A percentile compares a stretch with the other conserved stretches of the same genome.
Conservation (phyloP, 768 basidiomycete species). For the Pleurotus sapidus region DNA sequence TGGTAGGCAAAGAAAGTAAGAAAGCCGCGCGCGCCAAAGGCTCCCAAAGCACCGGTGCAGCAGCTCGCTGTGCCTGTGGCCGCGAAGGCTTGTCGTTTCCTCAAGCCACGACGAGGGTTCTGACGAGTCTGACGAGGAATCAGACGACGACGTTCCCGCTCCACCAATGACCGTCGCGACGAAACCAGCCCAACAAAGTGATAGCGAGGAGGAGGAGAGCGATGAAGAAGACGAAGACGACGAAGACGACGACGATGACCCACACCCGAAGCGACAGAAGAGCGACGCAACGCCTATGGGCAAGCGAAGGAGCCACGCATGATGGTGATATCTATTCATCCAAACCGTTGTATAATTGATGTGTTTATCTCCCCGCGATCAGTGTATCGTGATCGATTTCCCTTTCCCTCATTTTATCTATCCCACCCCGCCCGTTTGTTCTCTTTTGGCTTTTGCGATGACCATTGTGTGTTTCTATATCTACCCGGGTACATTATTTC, state of each 20-base stretch:
- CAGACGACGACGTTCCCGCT: background rate
- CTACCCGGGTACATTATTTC: slow-evolving; percentile 4
- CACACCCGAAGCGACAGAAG: background rate
- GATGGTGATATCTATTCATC: background rate
- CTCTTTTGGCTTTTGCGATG: background rate
- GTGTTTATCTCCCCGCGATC: slow-evolving; percentile 5
- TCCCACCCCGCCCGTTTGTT: background rate
- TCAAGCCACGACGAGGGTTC: slow-evolving; percentile 25
- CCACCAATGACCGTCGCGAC: background rate
- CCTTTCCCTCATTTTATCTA: background rate
- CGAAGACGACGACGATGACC: slow-evolving; percentile 9
- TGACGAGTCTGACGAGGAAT: background rate
- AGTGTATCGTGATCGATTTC: background rate
- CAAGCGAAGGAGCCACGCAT: background rate
- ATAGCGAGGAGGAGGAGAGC: slow-evolving; percentile 7
- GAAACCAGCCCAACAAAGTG: slow-evolving; percentile 3
- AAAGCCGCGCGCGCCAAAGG: slow-evolving; percentile 4
- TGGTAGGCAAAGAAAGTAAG: slow-evolving; percentile 2
- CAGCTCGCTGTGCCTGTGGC: slow-evolving; percentile 24
- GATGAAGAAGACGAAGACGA: slow-evolving; percentile 12
- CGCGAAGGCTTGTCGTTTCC: slow-evolving; percentile 18
- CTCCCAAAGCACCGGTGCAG: slow-evolving; percentile 27
- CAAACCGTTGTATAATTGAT: background rate
- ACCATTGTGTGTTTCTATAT: background rate
- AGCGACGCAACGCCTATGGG: background rate